phyloP scores from a whole-genome alignment of 2,329 filamentous ascomycete species.

The Didymella lethalis region DNA sequence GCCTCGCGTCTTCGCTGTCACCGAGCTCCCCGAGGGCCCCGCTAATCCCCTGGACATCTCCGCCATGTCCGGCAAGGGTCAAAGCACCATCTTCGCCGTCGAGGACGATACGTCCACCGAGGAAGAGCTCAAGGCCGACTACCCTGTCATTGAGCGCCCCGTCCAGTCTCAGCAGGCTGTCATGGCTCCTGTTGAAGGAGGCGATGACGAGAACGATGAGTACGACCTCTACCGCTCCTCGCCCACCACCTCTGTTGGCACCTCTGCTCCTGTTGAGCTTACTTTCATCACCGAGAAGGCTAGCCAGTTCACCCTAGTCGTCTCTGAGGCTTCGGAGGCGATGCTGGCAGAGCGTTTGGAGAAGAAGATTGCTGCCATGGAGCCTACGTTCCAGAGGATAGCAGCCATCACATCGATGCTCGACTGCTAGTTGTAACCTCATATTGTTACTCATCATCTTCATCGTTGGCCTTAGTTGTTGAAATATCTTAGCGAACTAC shows the following conservation, averaged over 20 bases:
- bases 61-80: slow-evolving; percentile 73
- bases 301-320: slow-evolving; percentile 69
- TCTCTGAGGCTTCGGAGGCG: slow-evolving; percentile 57
- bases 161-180: slow-evolving; percentile 33
- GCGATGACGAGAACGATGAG: slow-evolving; percentile 64
- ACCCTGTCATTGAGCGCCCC: slow-evolving; percentile 57
- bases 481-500: slow-evolving; percentile 9
- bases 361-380: slow-evolving; percentile 47
- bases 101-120: slow-evolving; percentile 54
- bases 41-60: slow-evolving; percentile 65
- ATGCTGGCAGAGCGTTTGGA: slow-evolving; percentile 45
- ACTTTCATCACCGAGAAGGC: slow-evolving; percentile 69
- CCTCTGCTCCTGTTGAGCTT: slow-evolving; percentile 39
- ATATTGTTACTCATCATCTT: not conserved
- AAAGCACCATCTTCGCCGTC: slow-evolving; percentile 44
- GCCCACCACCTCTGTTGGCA: slow-evolving; percentile 37
- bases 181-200: slow-evolving; percentile 29
- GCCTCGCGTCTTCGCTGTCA: slow-evolving; percentile 74
- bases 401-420: slow-evolving; percentile 48
- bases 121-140: slow-evolving; percentile 59
- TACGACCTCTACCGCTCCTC: slow-evolving; percentile 67
- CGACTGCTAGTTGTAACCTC: slow-evolving; percentile 28
- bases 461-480: slow-evolving; percentile 13
- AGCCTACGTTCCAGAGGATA: slow-evolving; percentile 45
- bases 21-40: slow-evolving; percentile 73